Base-by-base conservation (phyloP, 225 moss, liverwort and hornwort genomes). In the Thuidium tamariscinum region DNA sequence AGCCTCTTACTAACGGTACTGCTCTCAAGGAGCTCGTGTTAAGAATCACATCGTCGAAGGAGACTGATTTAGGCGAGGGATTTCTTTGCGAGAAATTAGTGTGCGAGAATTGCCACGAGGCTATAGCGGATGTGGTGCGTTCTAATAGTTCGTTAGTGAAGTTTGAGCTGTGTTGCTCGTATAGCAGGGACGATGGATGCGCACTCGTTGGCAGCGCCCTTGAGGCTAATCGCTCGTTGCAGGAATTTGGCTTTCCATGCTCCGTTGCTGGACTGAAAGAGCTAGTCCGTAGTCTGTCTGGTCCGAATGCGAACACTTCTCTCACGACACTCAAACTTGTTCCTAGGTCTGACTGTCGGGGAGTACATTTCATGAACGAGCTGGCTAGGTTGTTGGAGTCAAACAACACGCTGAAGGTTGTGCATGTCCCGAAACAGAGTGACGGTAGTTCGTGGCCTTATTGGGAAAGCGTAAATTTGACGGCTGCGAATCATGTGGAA, bases 211-310 rank as follows among this genome's bases (percentile, higher is more conserved):
- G 81, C 36, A 69, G 52, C 13, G 89, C 86, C 41, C 89, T 82
- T 16, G 62, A 82, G 55, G 82, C 54, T 44, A 89, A 89, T 62
- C 63, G 36, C 22, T 77, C 67, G 5, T 86, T 86, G 77, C 51
- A 68, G 82, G 89, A 89, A 77, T 89, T 85, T 16, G 85, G 85
- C 52, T 82, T 77, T 69, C 61, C 85, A 17, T 89, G 85, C 82
- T 85, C 85, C 54, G 52, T 21, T 42, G 69, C 82, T 41, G 89
- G 82, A 62, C 13, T 85, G 68, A 52, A 20, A 59, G 79, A 48
- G 86, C 21, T 86, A 25, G 44, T 36, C 36, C 86, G 48, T 69
- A 36, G 69, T 70, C 59, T 79, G 42, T 85, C 55, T 77, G 77
- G 85, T 65, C 32, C 66, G 69, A 60, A 36, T 51, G 81, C 85